A percentile compares a stretch with the other conserved stretches of the same genome.
phyloP scores from a whole-genome alignment of 768 basidiomycete species.

The Lactarius sanguifluus region DNA sequence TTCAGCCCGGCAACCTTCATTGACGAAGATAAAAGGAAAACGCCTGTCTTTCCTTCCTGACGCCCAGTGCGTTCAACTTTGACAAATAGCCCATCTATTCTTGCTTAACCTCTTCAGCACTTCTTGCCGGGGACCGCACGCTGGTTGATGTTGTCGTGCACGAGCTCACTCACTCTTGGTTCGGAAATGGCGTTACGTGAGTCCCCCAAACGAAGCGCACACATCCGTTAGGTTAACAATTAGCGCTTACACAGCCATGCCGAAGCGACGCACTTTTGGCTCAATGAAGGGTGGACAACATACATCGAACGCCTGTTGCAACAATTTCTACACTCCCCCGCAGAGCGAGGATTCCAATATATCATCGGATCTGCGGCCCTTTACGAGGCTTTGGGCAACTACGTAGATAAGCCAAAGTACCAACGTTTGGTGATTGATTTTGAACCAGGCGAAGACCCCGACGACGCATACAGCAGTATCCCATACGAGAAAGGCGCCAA shows the following conservation, averaged over 20 bases:
- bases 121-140: constrained; percentile 83
- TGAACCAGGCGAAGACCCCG: constrained; percentile 70
- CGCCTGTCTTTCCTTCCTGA: constrained; percentile 82
- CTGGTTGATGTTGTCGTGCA: constrained; percentile 89
- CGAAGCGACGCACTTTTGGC: constrained; percentile 79
- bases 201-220: constrained; percentile 20
- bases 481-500: constrained; percentile 92
- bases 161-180: constrained; percentile 86
- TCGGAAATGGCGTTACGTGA: constrained; percentile 86
- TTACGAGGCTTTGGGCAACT: constrained; percentile 64
- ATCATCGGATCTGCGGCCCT: constrained; percentile 73
- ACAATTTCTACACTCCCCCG: constrained; percentile 65
- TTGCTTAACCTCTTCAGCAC: constrained; percentile 44
- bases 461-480: constrained; percentile 70
- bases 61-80: constrained; percentile 61
- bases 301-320: constrained; percentile 86
- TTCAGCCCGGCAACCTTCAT: constrained; percentile 6
- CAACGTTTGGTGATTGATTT: constrained; percentile 79
- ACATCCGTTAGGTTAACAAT: not conserved
- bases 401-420: constrained; percentile 63
- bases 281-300: constrained; percentile 93
- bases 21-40: constrained; percentile 62
- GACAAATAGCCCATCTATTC: not conserved
- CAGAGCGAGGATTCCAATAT: constrained; percentile 77
- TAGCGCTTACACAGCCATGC: constrained; percentile 48